Evolutionary conservation across 1,139 yeast genomes (phyloP), one percentile per base, ranked within the genome.

Genomic region (Pichia inconspicua): DNA sequence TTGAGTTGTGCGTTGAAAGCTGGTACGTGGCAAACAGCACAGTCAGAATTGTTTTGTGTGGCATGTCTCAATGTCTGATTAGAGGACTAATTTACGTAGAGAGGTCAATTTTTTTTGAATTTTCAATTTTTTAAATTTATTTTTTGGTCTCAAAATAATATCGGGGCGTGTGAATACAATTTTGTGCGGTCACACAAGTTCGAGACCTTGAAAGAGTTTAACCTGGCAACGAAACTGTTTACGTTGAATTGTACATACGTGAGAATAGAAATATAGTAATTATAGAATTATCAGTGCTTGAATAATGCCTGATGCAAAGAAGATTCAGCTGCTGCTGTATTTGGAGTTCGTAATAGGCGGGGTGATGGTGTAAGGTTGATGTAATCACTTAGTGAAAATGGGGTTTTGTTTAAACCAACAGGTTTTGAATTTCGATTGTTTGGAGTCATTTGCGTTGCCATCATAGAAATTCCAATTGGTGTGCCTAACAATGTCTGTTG

Each of bases 281-380:
- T 34, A 17, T 34, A 15, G 31, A 44, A 48, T 38, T 41, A 17
- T 46, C 48, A 17, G 46, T 42, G 25, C 40, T 48, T 19, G 40
- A 37, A 37, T 37, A 37, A 14, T 17, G 40, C 40, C n/a, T 37
- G 40, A 19, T 37, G 40, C 27, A 37, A 19, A 19, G 40, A 5
- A 3, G 40, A 19, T 19, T 37, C 40, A 37, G 40, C 40, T 5
- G 40, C 27, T 9, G 40, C 15, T 9, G 40, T 12, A 22, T 37
- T 37, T 3, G 67, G 67, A 0, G 67, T 63, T 41, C 62, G 56
- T 8, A 54, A 44, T 35, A 56, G 57, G 39, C 70, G 60, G 0
- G 92, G 92, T 6, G 87, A 80, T 5, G 94, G 94, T 1, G 88
- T 80, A 59, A 82, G 80, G 61, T 84, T 83, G 42, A 87, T 84